phyloP scores from a whole-genome alignment of 768 basidiomycete species.

The Trametes meyenii region DNA sequence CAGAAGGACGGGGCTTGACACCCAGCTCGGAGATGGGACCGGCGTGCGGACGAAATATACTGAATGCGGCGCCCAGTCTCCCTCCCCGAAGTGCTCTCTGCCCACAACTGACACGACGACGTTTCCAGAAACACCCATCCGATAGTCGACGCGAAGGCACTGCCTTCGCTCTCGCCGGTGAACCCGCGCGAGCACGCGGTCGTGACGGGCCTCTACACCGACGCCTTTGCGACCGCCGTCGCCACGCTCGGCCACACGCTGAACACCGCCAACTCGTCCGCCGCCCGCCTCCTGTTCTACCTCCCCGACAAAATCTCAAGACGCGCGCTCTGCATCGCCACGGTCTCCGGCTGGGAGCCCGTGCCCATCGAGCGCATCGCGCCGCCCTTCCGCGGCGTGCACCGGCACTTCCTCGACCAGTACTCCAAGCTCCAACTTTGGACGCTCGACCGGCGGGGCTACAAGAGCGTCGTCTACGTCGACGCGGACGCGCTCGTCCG shows the following conservation, averaged over 20 bases:
- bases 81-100: background rate
- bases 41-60: conserved; percentile 1
- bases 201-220: conserved; percentile 38
- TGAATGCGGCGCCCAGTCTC: background rate
- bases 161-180: conserved; percentile 1
- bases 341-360: conserved; percentile 36
- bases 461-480: conserved; percentile 36
- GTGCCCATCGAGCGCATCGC: conserved; percentile 34
- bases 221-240: conserved; percentile 35
- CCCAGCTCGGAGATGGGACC: background rate
- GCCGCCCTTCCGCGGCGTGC: conserved; percentile 37
- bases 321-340: conserved; percentile 36
- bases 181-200: conserved; percentile 30
- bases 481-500: conserved; percentile 40
- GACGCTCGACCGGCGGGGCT: conserved; percentile 35
- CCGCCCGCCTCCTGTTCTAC: conserved; percentile 37
- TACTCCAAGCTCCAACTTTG: conserved; percentile 43
- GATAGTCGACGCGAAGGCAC: conserved; percentile 13
- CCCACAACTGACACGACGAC: background rate
- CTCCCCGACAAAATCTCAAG: conserved; percentile 35
- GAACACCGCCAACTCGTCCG: conserved; percentile 30
- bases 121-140: conserved; percentile 22
- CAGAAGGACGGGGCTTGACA: background rate
- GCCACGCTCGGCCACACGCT: conserved; percentile 38
- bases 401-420: conserved; percentile 37